These are phyloP conservation scores for Arachnopeziza araneosa DNA, from an alignment of 2,329 filamentous ascomycete genomes.

Conservation along the genomic window DNA sequence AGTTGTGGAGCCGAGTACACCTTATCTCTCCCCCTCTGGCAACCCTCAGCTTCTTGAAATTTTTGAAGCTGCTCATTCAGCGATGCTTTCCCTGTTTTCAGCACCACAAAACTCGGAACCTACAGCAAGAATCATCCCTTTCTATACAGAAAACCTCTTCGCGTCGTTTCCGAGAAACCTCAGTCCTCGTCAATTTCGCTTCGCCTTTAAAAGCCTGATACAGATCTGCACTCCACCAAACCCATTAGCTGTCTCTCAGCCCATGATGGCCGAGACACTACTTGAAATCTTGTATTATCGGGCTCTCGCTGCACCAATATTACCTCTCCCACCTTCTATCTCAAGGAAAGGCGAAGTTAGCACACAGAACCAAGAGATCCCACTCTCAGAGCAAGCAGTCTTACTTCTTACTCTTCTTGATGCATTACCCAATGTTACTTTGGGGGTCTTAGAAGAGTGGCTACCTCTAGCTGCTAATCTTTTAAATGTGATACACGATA, in stretches of 20 bases:
- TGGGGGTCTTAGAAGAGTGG: conserved; percentile 58
- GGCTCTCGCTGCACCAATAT: conserved; percentile 48
- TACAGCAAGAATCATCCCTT: conserved; percentile 56
- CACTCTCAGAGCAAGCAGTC: conserved; percentile 55
- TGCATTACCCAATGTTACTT: conserved; percentile 53
- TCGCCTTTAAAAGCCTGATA: conserved; percentile 64
- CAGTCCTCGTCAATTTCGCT: conserved; percentile 61
- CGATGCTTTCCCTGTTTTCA: conserved; percentile 63
- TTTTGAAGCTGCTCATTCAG: conserved; percentile 67
- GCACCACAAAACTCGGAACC: conserved; percentile 57
- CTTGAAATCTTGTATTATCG: conserved; percentile 60
- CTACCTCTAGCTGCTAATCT: conserved; percentile 56
- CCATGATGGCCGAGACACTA: conserved; percentile 57
- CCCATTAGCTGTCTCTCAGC: conserved; percentile 53
- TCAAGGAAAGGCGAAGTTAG: conserved; percentile 28
- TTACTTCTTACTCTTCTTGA: conserved; percentile 61
- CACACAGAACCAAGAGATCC: conserved; percentile 27
- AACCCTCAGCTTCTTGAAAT: conserved; percentile 50
- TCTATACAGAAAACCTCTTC: conserved; percentile 64
- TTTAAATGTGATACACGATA: conserved; percentile 50
- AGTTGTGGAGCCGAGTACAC: conserved; percentile 54
- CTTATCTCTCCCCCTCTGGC: conserved; percentile 51
- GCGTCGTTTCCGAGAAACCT: conserved; percentile 60
- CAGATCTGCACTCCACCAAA: conserved; percentile 61
- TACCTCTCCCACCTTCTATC: conserved; percentile 31